Evolutionary conservation across 306 rosid genomes (phyloP).

Genomic region (Trichosanthes truncata): DNA sequence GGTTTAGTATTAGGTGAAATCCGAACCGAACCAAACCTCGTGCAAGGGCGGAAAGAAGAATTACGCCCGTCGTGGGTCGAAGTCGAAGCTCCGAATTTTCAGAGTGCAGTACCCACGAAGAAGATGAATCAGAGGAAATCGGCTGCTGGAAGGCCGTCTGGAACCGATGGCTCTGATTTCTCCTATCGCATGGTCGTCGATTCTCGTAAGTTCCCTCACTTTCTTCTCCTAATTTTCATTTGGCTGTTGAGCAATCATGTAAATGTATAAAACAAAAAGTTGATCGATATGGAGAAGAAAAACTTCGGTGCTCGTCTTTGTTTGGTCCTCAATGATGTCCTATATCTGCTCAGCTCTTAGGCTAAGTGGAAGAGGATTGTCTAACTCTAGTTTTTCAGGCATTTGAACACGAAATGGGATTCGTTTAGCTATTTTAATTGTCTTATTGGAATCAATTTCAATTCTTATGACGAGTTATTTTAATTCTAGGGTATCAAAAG

Average conservation of each 20-base stretch:
- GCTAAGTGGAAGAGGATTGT: not conserved
- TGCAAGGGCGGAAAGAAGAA: not conserved
- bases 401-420: not conserved
- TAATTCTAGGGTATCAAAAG: conserved; percentile 59
- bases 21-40: not conserved
- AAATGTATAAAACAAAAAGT: not conserved
- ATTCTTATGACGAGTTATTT: not conserved
- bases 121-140: conserved; percentile 61
- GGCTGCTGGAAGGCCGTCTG: conserved; percentile 55
- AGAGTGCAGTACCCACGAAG: not conserved
- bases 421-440: not conserved
- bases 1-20: not conserved
- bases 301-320: not conserved
- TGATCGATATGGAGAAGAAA: not conserved
- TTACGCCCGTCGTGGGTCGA: not conserved
- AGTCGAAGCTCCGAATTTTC: not conserved
- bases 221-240: not conserved
- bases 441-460: not conserved
- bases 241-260: not conserved
- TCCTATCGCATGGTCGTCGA: conserved; percentile 85
- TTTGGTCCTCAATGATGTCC: not conserved
- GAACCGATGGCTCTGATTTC: conserved; percentile 85
- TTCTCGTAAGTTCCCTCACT: conserved; percentile 50
- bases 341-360: not conserved
- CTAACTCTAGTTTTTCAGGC: not conserved